Percentiles rank a stretch among this genome's conserved stretches.
Conservation (phyloP, 306 rosid species). For the Dalbergia cochinchinensis region DNA sequence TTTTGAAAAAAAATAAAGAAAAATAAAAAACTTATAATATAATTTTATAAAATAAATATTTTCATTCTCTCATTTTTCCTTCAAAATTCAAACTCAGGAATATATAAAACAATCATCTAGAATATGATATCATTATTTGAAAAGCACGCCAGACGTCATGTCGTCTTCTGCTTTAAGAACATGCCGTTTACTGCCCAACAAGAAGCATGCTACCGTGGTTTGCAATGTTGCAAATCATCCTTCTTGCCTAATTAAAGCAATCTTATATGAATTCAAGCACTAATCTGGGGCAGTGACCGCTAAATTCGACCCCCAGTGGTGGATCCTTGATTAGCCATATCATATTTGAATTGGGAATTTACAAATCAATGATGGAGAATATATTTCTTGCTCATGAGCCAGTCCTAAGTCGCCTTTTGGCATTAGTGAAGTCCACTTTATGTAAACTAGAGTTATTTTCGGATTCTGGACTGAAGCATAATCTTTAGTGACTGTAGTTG, state of each 20-base stretch:
- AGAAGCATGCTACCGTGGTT: background rate
- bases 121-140: background rate
- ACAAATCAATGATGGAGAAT: conserved; percentile 30
- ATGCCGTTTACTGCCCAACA: background rate
- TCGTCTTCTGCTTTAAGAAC: background rate
- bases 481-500: conserved; percentile 6
- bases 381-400: conserved; percentile 39
- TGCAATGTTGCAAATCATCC: background rate
- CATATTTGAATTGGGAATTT: conserved; percentile 16
- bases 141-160: background rate
- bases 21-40: too few relatives aligned
- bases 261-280: background rate
- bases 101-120: too few relatives aligned
- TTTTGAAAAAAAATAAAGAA: too few relatives aligned
- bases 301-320: conserved; percentile 1
- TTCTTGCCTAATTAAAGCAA: background rate
- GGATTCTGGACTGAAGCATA: background rate
- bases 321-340: background rate
- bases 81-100: too few relatives aligned
- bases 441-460: background rate
- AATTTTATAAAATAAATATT: too few relatives aligned
- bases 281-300: background rate
- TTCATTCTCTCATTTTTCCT: too few relatives aligned
- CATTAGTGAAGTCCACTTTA: conserved; percentile 17
- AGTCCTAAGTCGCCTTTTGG: conserved; percentile 16